phyloP scores from a whole-genome alignment of 2,329 filamentous ascomycete species.

The Colletotrichum filicis region DNA sequence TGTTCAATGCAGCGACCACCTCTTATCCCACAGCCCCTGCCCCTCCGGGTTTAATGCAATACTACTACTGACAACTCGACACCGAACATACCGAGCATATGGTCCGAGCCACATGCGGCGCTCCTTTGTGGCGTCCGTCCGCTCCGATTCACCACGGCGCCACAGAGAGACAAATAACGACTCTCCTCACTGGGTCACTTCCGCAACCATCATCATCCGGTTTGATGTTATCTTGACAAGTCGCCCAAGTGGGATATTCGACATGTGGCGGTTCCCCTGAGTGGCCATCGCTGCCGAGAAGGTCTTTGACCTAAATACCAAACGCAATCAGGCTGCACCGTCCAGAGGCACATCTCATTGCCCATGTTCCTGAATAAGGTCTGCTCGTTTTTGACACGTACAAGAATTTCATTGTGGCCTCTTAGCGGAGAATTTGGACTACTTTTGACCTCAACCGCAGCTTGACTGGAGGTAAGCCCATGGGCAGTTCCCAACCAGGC shows the following conservation, averaged over 20 bases:
- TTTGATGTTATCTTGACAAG: neutral
- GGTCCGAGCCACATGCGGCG: slow-evolving; percentile 11
- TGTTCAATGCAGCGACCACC: slow-evolving; percentile 9
- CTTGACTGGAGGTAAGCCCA: neutral
- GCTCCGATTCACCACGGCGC: neutral
- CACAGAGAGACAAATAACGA: neutral
- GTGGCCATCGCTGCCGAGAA: neutral
- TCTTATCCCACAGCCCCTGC: slow-evolving; percentile 17
- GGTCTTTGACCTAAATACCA: neutral
- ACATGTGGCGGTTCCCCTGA: neutral
- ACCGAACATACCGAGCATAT: neutral
- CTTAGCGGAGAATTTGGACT: neutral
- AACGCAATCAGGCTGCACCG: neutral
- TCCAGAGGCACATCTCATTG: neutral
- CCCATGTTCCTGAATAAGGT: too few relatives aligned
- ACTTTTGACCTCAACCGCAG: neutral
- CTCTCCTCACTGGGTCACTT: neutral
- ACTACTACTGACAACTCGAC: neutral
- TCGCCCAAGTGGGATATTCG: neutral
- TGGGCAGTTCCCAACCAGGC: neutral
- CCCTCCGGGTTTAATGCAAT: slow-evolving; percentile 14
- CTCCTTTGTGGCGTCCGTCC: slow-evolving; percentile 6
- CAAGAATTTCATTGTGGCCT: neutral
- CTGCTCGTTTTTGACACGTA: neutral
- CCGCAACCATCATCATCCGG: neutral